Conservation (phyloP, 345 rosid species). For the Bruguiera parviflora region DNA sequence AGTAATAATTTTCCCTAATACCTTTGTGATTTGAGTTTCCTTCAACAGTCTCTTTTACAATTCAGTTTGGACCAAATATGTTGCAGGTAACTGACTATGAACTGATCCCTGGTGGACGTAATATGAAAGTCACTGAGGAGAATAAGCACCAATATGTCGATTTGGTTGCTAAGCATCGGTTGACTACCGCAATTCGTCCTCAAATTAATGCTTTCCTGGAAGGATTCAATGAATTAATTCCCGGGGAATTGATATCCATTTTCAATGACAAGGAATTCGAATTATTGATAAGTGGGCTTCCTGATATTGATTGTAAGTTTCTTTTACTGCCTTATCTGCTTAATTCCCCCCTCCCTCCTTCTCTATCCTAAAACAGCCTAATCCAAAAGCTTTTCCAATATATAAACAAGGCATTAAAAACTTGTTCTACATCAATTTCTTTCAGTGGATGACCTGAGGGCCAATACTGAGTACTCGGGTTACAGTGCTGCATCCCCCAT, state of each 20-base stretch:
- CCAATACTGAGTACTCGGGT: slow-evolving; percentile 87
- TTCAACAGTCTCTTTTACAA: background rate
- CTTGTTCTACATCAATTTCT: slow-evolving; percentile 11
- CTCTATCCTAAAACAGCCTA: background rate
- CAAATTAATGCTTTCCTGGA: slow-evolving; percentile 90
- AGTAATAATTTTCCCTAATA: slow-evolving; percentile 34
- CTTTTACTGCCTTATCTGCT: background rate
- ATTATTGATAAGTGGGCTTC: slow-evolving; percentile 90
- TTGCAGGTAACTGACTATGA: slow-evolving; percentile 92
- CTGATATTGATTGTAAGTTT: slow-evolving; percentile 86
- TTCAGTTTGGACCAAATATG: slow-evolving; percentile 9
- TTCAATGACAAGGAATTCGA: slow-evolving; percentile 95
- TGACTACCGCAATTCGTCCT: slow-evolving; percentile 97
- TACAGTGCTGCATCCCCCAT: slow-evolving; percentile 88
- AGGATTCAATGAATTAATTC: slow-evolving; percentile 79
- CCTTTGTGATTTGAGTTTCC: background rate
- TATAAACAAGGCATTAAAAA: slow-evolving; percentile 7
- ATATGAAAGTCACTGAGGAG: slow-evolving; percentile 88
- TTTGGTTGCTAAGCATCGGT: slow-evolving; percentile 80
- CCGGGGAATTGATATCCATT: slow-evolving; percentile 71
- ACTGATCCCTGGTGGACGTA: slow-evolving; percentile 85
- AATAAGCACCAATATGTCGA: slow-evolving; percentile 92
- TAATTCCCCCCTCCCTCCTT: background rate
- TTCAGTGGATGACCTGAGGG: slow-evolving; percentile 92
- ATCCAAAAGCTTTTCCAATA: background rate